Evolutionary conservation across 805 yeast species (phyloP).

Genomic region (Candida ovalis): DNA sequence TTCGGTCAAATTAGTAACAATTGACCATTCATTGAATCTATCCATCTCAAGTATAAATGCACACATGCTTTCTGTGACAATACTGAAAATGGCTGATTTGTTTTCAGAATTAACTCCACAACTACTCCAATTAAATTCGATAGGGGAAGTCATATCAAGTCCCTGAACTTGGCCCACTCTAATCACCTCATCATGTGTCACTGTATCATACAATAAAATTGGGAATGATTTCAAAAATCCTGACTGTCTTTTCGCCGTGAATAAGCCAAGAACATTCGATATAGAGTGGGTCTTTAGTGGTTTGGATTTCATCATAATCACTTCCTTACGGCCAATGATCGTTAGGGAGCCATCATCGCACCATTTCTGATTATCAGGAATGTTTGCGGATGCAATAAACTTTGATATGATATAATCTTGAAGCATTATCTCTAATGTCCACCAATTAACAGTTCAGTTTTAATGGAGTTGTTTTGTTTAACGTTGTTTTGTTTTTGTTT

Average conservation of each 20-base stretch:
- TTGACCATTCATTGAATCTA: constrained; percentile 15
- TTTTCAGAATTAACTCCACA: constrained; percentile 13
- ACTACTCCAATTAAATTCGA: constrained; percentile 21
- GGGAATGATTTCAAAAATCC: constrained; percentile 11
- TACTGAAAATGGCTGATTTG: constrained; percentile 13
- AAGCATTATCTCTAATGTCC: neutral
- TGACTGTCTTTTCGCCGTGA: neutral
- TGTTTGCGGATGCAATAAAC: neutral
- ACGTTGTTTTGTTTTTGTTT: too few species aligned
- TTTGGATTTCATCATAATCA: neutral
- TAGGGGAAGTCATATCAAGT: constrained; percentile 7
- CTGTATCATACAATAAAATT: constrained; percentile 8
- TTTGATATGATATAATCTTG: neutral
- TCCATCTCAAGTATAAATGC: constrained; percentile 15
- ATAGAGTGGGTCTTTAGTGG: neutral
- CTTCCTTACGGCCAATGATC: neutral
- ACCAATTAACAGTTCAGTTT: too few species aligned
- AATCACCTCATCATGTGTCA: constrained; percentile 15
- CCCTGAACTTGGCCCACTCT: constrained; percentile 18
- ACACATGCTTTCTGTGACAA: constrained; percentile 19
- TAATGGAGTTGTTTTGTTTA: too few species aligned
- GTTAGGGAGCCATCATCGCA: neutral
- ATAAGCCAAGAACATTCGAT: neutral
- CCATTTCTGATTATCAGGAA: neutral
- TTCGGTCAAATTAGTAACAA: constrained; percentile 13